These are phyloP conservation scores for Aspergillus sp. DNA, from an alignment of 2,329 filamentous ascomycete genomes.

Conservation along the genomic window DNA sequence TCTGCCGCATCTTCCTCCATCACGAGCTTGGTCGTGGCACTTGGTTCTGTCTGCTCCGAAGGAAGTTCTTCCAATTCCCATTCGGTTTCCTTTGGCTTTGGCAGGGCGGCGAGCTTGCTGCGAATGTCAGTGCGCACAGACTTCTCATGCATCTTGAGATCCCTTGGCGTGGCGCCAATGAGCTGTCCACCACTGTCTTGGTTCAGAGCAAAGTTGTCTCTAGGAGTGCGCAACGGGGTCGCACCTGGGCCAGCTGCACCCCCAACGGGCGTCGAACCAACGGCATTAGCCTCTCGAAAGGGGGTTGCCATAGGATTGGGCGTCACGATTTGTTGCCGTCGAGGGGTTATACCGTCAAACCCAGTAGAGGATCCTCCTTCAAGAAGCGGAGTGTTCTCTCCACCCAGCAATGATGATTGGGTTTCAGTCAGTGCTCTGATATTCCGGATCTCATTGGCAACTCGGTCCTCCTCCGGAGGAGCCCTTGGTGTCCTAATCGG, in stretches of 20 bases:
- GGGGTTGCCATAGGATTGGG: slow-evolving; percentile 95
- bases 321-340: slow-evolving; percentile 73
- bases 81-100: slow-evolving; percentile 85
- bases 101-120: slow-evolving; percentile 62
- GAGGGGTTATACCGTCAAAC: slow-evolving; percentile 75
- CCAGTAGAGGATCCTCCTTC: slow-evolving; percentile 77
- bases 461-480: slow-evolving; percentile 85
- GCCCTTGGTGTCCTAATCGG: slow-evolving; percentile 89
- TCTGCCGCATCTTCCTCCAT: slow-evolving; percentile 63
- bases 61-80: slow-evolving; percentile 85
- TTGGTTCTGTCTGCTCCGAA: slow-evolving; percentile 63
- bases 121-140: slow-evolving; percentile 60
- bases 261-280: slow-evolving; percentile 57
- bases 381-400: slow-evolving; percentile 83
- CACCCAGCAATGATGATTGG: slow-evolving; percentile 84
- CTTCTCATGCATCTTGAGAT: slow-evolving; percentile 63
- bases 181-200: slow-evolving; percentile 59
- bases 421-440: slow-evolving; percentile 87
- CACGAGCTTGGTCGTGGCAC: slow-evolving; percentile 39
- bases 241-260: slow-evolving; percentile 59
- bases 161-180: slow-evolving; percentile 65
- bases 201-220: slow-evolving; percentile 82
- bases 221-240: slow-evolving; percentile 78
- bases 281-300: slow-evolving; percentile 57
- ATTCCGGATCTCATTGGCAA: slow-evolving; percentile 93